phyloP scores from a whole-genome alignment of 139 green algal species.

The Haematococcus lacustris region DNA sequence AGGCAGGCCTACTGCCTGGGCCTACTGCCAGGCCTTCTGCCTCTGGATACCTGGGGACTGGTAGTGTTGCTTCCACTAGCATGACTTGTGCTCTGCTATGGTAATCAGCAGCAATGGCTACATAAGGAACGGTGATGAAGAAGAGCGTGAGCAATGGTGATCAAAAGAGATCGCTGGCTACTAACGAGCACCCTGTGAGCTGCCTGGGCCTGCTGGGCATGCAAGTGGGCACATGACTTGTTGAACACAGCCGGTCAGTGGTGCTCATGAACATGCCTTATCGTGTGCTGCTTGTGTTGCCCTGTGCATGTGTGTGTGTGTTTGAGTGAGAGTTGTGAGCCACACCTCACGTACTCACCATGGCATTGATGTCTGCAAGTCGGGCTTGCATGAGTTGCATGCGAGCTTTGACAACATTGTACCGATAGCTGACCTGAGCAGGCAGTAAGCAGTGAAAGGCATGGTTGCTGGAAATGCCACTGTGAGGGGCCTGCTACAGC shows the following conservation, averaged over 20 bases:
- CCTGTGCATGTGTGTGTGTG: conserved; percentile 6
- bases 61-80: not conserved
- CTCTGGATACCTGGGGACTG: not conserved
- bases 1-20: not conserved
- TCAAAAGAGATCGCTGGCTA: not conserved
- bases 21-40: not conserved
- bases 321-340: conserved; percentile 6
- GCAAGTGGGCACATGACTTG: not conserved
- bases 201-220: not conserved
- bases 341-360: conserved; percentile 17
- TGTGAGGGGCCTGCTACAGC: not conserved
- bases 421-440: conserved; percentile 49
- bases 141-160: not conserved
- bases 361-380: conserved; percentile 49
- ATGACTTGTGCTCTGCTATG: not conserved
- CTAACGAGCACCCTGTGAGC: not conserved
- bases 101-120: not conserved
- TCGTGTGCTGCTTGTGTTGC: not conserved
- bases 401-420: conserved; percentile 61
- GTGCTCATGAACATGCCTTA: not conserved
- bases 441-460: not conserved
- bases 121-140: not conserved
- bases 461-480: not conserved
- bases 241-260: not conserved
- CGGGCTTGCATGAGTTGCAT: conserved; percentile 50